These are phyloP conservation scores for Xylaria sp. DNA, from an alignment of 2,329 filamentous ascomycete genomes.

Conservation along the genomic window DNA sequence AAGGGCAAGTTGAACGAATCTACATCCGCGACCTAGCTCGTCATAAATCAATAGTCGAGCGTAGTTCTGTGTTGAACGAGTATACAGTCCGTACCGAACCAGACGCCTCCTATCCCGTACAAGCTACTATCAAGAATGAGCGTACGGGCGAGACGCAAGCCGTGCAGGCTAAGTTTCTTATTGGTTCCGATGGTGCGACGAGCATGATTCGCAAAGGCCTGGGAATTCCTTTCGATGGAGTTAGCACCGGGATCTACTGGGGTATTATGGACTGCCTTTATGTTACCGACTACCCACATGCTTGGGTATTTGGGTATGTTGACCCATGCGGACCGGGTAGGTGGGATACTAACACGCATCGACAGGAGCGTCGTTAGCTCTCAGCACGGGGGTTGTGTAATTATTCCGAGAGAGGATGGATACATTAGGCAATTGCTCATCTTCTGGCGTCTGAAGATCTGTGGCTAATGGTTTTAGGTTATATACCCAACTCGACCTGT, in stretches of 20 bases:
- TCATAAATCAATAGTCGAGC: conserved; percentile 42
- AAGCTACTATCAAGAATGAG: conserved; percentile 31
- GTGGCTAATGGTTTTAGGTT: conserved; percentile 26
- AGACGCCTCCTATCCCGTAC: conserved; percentile 26
- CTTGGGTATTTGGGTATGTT: conserved; percentile 40
- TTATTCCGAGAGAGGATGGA: conserved; percentile 44
- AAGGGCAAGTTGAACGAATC: conserved; percentile 45
- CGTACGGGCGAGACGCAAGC: conserved; percentile 32
- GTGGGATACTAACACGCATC: neutral
- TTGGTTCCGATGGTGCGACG: conserved; percentile 41
- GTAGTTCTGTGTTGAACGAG: conserved; percentile 32
- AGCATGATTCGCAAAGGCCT: conserved; percentile 41
- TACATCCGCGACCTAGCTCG: conserved; percentile 44
- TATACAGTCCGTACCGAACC: conserved; percentile 21
- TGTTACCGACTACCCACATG: conserved; percentile 40
- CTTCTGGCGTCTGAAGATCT: no score
- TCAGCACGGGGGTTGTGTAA: conserved; percentile 41
- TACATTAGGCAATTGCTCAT: conserved; percentile 32
- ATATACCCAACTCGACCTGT: conserved; percentile 41
- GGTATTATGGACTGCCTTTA: conserved; percentile 42
- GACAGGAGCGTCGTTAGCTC: conserved; percentile 35
- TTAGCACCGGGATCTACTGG: conserved; percentile 44
- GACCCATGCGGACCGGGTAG: no score
- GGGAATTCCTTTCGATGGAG: conserved; percentile 41
- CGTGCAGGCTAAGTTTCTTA: conserved; percentile 41